Percentiles rank a stretch among this genome's conserved stretches.
These are phyloP conservation scores for Leishmania tropica DNA, from an alignment of 208 protist species.

Conservation along the genomic window DNA sequence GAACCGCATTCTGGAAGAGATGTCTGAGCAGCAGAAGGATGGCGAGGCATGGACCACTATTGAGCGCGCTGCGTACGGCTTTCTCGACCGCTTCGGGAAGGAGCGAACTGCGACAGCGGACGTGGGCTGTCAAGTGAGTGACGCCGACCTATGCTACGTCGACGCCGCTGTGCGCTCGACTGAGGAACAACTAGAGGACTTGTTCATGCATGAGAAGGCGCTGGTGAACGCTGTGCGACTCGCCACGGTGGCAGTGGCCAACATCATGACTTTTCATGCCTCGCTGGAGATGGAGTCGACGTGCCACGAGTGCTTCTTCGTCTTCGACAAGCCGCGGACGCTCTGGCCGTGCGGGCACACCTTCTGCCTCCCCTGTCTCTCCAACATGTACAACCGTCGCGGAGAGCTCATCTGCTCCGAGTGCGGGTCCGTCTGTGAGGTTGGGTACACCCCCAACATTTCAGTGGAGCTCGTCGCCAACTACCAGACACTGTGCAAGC, in stretches of 20 bases:
- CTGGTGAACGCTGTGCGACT: slow-evolving; percentile 64
- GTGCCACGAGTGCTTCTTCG: slow-evolving; percentile 86
- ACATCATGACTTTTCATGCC: slow-evolving; percentile 84
- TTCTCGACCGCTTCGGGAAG: slow-evolving; percentile 65
- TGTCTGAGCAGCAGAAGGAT: background rate
- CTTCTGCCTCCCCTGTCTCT: slow-evolving; percentile 80
- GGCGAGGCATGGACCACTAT: background rate
- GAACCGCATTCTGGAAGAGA: background rate
- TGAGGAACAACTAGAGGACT: slow-evolving; percentile 71
- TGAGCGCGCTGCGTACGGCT: slow-evolving; percentile 41
- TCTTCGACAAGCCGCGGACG: slow-evolving; percentile 82
- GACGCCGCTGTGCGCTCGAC: slow-evolving; percentile 55
- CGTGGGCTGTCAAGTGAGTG: slow-evolving; percentile 69
- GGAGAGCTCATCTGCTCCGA: slow-evolving; percentile 87
- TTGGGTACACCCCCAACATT: slow-evolving; percentile 87
- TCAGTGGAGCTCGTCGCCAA: slow-evolving; percentile 76
- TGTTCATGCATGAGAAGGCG: slow-evolving; percentile 69
- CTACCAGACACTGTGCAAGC: slow-evolving; percentile 66
- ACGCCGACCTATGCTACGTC: slow-evolving; percentile 77
- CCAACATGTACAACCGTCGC: slow-evolving; percentile 72
- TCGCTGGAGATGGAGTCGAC: slow-evolving; percentile 88
- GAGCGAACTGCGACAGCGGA: slow-evolving; percentile 33
- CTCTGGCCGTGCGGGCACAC: slow-evolving; percentile 92
- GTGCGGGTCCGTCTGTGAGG: slow-evolving; percentile 79
- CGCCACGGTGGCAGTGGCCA: slow-evolving; percentile 65